phyloP scores from a whole-genome alignment of 2,329 filamentous ascomycete genomes.

The Coniella vitis region DNA sequence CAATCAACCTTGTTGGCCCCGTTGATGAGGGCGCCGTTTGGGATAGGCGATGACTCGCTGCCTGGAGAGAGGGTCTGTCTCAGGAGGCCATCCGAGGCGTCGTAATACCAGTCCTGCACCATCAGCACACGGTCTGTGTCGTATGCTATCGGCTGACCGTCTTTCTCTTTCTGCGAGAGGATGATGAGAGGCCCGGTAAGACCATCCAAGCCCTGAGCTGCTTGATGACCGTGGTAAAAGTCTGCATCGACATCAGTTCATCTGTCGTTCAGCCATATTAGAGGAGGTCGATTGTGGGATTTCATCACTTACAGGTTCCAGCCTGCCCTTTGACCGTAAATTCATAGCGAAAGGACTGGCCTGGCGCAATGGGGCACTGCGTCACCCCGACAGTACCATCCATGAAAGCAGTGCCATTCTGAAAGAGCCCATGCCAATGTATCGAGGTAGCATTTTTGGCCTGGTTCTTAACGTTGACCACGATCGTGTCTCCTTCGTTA shows the following conservation, averaged over 20 bases:
- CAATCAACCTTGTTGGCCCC: constrained; percentile 36
- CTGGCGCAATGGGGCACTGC: constrained; percentile 54
- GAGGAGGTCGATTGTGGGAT: background rate
- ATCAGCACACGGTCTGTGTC: constrained; percentile 55
- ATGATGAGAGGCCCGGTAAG: constrained; percentile 59
- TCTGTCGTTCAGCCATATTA: background rate
- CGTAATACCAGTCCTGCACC: constrained; percentile 64
- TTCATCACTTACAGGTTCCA: constrained; percentile 29
- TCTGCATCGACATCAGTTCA: constrained; percentile 18
- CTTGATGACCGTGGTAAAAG: constrained; percentile 44
- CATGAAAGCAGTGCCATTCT: constrained; percentile 67
- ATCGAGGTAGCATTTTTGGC: constrained; percentile 60
- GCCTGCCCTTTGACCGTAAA: constrained; percentile 22
- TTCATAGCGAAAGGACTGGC: constrained; percentile 48
- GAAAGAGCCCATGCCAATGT: constrained; percentile 74
- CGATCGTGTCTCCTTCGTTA: constrained; percentile 65
- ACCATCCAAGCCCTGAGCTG: constrained; percentile 58
- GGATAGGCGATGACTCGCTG: constrained; percentile 34
- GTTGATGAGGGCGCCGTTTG: constrained; percentile 40
- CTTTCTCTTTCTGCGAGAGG: constrained; percentile 48
- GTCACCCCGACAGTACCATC: constrained; percentile 57
- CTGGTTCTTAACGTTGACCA: constrained; percentile 63
- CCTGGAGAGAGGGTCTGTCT: constrained; percentile 32
- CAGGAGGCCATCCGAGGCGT: constrained; percentile 35
- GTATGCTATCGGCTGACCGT: constrained; percentile 43